These are phyloP conservation scores for Chaetoceros tenuissimus DNA, from an alignment of 108 stramenopile species.

Conservation along the genomic window DNA sequence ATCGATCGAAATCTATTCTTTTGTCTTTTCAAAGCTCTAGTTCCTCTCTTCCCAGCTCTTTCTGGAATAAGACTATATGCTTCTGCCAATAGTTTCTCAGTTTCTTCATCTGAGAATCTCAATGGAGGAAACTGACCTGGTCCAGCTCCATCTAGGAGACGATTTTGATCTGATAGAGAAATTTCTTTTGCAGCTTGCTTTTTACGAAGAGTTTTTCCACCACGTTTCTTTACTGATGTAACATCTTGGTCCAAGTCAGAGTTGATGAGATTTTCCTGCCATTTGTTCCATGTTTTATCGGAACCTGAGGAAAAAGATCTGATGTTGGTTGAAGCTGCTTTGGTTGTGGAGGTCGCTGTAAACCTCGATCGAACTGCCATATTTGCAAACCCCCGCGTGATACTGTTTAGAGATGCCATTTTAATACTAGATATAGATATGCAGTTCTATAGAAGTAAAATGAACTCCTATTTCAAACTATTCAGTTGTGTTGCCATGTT, in stretches of 20 bases:
- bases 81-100: constrained; percentile 58
- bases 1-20: constrained; percentile 40
- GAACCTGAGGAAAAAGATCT: too few species aligned
- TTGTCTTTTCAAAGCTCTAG: constrained; percentile 60
- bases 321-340: too few species aligned
- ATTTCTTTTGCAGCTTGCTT: background rate
- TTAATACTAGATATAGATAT: too few species aligned
- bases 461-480: too few species aligned
- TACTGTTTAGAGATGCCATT: too few species aligned
- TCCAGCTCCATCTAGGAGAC: constrained; percentile 7
- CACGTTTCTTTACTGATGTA: background rate
- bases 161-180: background rate
- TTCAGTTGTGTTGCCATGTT: too few species aligned
- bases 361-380: too few species aligned
- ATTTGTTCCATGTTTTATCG: background rate
- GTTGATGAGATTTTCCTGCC: background rate
- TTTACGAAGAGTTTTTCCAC: background rate
- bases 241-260: background rate
- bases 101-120: constrained; percentile 75
- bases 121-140: constrained; percentile 61
- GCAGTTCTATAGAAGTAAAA: too few species aligned
- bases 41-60: constrained; percentile 68
- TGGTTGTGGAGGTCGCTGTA: too few species aligned
- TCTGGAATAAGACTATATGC: constrained; percentile 64
- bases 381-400: too few species aligned